A percentile compares a stretch with the other conserved stretches of the same genome.
Evolutionary conservation across 768 basidiomycete genomes (phyloP).

Genomic region (Leccinum disarticulatum): DNA sequence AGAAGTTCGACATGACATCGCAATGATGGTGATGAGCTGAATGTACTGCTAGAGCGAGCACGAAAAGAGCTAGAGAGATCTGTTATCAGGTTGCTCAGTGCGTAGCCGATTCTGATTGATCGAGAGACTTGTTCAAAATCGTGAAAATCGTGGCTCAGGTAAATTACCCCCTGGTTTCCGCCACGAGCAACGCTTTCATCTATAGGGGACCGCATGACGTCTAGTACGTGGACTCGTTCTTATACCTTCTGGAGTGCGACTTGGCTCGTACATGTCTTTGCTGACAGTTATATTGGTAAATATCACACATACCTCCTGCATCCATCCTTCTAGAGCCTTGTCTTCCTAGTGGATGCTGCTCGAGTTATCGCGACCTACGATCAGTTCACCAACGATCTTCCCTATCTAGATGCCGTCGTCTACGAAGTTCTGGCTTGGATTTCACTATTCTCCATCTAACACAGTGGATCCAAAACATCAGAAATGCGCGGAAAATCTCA

Average conservation of each 20-base stretch:
- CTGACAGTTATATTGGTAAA: conserved; percentile 20
- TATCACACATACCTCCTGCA: background rate
- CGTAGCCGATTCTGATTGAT: background rate
- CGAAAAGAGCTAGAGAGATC: conserved; percentile 33
- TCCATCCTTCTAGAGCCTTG: background rate
- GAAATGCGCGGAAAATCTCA: background rate
- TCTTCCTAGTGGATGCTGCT: conserved; percentile 52
- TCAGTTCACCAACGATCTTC: conserved; percentile 46
- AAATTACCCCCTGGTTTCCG: background rate
- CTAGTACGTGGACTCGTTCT: background rate
- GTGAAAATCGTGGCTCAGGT: conserved; percentile 26
- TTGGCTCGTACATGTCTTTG: background rate
- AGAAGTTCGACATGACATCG: conserved; percentile 27
- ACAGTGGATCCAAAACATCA: background rate
- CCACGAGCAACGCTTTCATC: too few species aligned
- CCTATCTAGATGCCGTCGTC: conserved; percentile 34
- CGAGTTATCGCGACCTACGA: conserved; percentile 55
- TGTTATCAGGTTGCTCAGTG: conserved; percentile 27
- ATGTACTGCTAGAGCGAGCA: conserved; percentile 37
- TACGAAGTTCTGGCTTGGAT: background rate
- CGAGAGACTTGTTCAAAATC: background rate
- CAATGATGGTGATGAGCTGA: conserved; percentile 39
- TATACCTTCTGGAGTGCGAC: background rate
- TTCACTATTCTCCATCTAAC: background rate
- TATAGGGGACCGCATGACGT: too few species aligned